Evolutionary conservation across 805 yeast species (phyloP).

Genomic region (Ogataea polymorpha): DNA sequence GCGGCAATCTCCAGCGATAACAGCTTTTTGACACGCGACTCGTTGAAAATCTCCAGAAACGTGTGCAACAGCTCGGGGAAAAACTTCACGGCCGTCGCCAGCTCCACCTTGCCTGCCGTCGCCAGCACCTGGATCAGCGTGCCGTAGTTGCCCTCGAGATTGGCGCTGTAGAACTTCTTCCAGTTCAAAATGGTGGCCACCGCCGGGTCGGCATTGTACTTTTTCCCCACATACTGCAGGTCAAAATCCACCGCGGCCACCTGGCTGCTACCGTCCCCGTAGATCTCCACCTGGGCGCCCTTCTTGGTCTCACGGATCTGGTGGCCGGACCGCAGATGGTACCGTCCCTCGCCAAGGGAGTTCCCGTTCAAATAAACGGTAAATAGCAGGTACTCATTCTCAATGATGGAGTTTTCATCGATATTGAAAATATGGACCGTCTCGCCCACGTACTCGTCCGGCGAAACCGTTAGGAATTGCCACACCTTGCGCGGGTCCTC

Average conservation of each 20-base stretch:
- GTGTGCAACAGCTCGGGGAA: constrained; percentile 54
- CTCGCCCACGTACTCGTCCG: constrained; percentile 73
- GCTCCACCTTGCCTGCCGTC: constrained; percentile 52
- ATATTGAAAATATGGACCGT: constrained; percentile 62
- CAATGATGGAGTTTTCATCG: constrained; percentile 38
- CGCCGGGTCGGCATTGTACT: constrained; percentile 55
- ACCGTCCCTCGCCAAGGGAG: constrained; percentile 54
- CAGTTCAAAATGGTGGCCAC: constrained; percentile 54
- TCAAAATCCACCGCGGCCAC: constrained; percentile 47
- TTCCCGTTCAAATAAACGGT: constrained; percentile 62
- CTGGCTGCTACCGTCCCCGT: constrained; percentile 39
- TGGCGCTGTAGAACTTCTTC: constrained; percentile 44
- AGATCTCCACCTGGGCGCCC: constrained; percentile 42
- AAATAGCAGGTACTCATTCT: constrained; percentile 54
- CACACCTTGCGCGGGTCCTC: constrained; percentile 50
- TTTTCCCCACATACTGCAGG: constrained; percentile 66
- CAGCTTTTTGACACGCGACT: constrained; percentile 20
- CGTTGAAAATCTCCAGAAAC: constrained; percentile 35
- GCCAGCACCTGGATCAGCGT: constrained; percentile 47
- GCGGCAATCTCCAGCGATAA: constrained; percentile 30
- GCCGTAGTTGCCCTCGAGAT: constrained; percentile 36
- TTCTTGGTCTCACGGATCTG: constrained; percentile 40
- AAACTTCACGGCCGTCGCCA: constrained; percentile 51
- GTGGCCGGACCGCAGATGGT: constrained; percentile 35
- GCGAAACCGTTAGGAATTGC: constrained; percentile 71